These are phyloP conservation scores for Lophiostoma macrostomum DNA, from an alignment of 495 filamentous ascomycete genomes.

Conservation along the genomic window DNA sequence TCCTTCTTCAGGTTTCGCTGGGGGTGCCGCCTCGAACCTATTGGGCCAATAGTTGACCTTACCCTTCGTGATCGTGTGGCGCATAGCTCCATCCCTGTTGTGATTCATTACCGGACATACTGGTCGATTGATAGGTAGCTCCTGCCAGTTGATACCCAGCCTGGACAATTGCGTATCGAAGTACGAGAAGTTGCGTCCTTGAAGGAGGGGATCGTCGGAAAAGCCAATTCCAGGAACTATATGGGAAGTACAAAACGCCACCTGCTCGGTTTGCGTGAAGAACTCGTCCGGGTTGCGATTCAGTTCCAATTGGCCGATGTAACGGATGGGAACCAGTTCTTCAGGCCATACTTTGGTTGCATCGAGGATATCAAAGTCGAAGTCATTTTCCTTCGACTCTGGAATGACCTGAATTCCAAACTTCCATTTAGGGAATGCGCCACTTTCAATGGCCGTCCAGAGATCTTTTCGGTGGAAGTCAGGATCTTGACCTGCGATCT, in stretches of 20 bases:
- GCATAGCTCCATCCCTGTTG: conserved; percentile 69
- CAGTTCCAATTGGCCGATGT: conserved; percentile 78
- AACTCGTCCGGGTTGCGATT: conserved; percentile 84
- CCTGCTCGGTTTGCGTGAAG: conserved; percentile 80
- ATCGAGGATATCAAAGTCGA: conserved; percentile 88
- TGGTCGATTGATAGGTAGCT: conserved; percentile 77
- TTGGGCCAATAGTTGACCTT: conserved; percentile 91
- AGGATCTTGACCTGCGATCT: conserved; percentile 76
- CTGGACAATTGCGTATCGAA: conserved; percentile 82
- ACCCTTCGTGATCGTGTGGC: conserved; percentile 62
- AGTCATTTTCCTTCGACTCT: conserved; percentile 69
- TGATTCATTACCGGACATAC: conserved; percentile 80
- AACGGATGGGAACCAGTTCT: conserved; percentile 71
- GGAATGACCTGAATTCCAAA: conserved; percentile 77
- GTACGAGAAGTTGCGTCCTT: conserved; percentile 85
- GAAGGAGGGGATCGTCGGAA: conserved; percentile 78
- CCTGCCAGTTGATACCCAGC: conserved; percentile 80
- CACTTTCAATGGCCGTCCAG: conserved; percentile 72
- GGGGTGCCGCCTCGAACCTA: conserved; percentile 62
- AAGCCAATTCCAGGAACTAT: conserved; percentile 85
- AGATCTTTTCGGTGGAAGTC: conserved; percentile 89
- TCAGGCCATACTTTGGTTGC: conserved; percentile 93
- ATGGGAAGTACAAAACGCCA: conserved; percentile 82
- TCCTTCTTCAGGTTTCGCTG: conserved; percentile 56
- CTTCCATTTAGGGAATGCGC: conserved; percentile 74